These are phyloP conservation scores for Aspergillus sp. DNA, from an alignment of 2,329 filamentous ascomycete species.

Conservation along the genomic window DNA sequence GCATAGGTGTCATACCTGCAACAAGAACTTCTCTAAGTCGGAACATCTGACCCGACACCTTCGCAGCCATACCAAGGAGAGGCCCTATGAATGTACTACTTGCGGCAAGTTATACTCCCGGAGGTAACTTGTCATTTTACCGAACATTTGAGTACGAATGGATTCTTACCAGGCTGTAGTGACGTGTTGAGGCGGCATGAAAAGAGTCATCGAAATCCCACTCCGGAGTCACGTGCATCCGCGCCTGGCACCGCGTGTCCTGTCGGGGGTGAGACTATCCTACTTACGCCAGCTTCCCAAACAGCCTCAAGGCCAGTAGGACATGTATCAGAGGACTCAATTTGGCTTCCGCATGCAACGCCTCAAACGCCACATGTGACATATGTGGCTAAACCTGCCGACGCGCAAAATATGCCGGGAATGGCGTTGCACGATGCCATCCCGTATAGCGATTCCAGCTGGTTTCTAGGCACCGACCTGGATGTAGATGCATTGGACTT, in stretches of 20 bases:
- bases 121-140: constrained; percentile 7
- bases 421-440: not conserved
- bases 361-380: not conserved
- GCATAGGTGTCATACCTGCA: not conserved
- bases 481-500: constrained; percentile 17
- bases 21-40: constrained; percentile 19
- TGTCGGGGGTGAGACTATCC: not conserved
- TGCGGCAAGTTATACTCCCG: constrained; percentile 20
- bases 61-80: constrained; percentile 89
- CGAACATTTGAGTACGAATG: not conserved
- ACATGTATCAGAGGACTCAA: not conserved
- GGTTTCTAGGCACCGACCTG: constrained; percentile 17
- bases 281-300: not conserved
- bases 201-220: constrained; percentile 8
- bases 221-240: not conserved
- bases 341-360: not conserved
- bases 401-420: not conserved
- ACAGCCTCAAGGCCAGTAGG: not conserved
- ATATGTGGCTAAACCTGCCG: not conserved
- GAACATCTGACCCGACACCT: constrained; percentile 57
- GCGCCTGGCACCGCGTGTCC: not conserved
- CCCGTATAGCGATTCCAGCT: constrained; percentile 7
- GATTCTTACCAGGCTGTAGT: not conserved
- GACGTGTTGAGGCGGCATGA: constrained; percentile 16
- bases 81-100: constrained; percentile 56